Evolutionary conservation across 495 filamentous ascomycete genomes (phyloP), one percentile per base, ranked within the genome.

Genomic region (Astrocystis sublimbata): DNA sequence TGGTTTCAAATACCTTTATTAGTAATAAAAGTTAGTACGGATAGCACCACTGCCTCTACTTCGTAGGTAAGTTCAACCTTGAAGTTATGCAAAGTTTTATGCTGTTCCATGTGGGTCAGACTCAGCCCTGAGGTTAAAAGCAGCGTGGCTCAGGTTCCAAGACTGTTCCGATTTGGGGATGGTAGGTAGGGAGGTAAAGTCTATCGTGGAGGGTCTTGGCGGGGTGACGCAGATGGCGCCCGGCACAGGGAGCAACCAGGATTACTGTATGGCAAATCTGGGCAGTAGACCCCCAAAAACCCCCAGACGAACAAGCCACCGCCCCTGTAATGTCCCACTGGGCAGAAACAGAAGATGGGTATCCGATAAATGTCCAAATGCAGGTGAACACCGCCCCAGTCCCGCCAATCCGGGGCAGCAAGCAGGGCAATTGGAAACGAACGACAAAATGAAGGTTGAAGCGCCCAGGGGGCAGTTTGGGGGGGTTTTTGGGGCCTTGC

Each of bases 371-470:
- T 55, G 26, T 57, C 47, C 46, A 52, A 42, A 51, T 51, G 42
- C 23, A 51, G n/a, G 13, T 28, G 36, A 40, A 35, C 30, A 35
- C 3, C 10, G 17, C 33, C 23, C 30, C 30, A 41, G 6, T 5
- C 7, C 5, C 12, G 50, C 21, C 8, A 35, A 41, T 35, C 13
- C 23, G n/a, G 19, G 38, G 40, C 24, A 28, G 3, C 15, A 19
- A 38, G 30, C 51, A n/a, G n/a, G n/a, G n/a, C 51, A 36, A 38
- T 38, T 36, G 17, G 17, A 21, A 54, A 54, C 51, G 51, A 54
- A 38, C 40, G 51, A 45, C 40, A 28, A 45, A 57, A 57, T 43
- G 40, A 57, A 45, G 8, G 54, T n/a, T 57, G 38, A 57, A 45
- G 54, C n/a, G 9, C 15, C 26, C 24, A 13, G 21, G 54, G 17